Evolutionary conservation across 106 monocot genomes (phyloP).

Genomic region (Ottelia alismoides): DNA sequence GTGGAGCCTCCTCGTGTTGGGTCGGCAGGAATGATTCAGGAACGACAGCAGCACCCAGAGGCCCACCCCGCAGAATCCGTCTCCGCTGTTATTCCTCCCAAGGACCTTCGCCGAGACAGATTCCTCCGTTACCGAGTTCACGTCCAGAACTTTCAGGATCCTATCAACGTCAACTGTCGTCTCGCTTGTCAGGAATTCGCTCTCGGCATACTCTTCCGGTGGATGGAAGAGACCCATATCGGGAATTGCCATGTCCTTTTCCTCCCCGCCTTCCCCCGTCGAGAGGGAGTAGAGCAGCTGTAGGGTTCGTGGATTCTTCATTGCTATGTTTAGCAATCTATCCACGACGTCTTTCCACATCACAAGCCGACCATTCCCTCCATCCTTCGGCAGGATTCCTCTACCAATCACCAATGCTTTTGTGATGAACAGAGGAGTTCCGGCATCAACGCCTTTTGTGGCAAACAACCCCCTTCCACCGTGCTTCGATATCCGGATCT

Average conservation of each 20-base stretch:
- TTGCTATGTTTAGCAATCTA: slow-evolving; percentile 30
- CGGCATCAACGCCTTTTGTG: slow-evolving; percentile 48
- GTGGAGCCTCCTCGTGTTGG: slow-evolving; percentile 66
- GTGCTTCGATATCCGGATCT: slow-evolving; percentile 33
- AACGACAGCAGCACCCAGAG: slow-evolving; percentile 77
- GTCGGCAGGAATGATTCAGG: slow-evolving; percentile 77
- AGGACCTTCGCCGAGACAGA: slow-evolving; percentile 21
- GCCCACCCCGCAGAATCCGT: slow-evolving; percentile 47
- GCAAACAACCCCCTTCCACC: slow-evolving; percentile 58
- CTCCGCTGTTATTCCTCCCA: slow-evolving; percentile 17
- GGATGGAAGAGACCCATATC: slow-evolving; percentile 43
- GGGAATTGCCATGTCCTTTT: slow-evolving; percentile 25
- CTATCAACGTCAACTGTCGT: slow-evolving; percentile 26
- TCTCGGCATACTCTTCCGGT: slow-evolving; percentile 8
- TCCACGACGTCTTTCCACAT: slow-evolving; percentile 94
- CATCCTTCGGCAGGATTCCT: slow-evolving; percentile 39
- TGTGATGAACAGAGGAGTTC: slow-evolving; percentile 50
- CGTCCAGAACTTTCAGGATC: slow-evolving; percentile 65
- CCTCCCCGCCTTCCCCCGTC: slow-evolving; percentile 24
- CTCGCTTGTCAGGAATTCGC: not conserved
- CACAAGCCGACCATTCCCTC: slow-evolving; percentile 31
- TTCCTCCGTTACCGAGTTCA: slow-evolving; percentile 71
- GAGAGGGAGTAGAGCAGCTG: slow-evolving; percentile 46
- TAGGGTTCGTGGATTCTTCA: slow-evolving; percentile 32
- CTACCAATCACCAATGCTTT: slow-evolving; percentile 59